Evolutionary conservation across 2,329 filamentous ascomycete genomes (phyloP), one percentile per base, ranked within the genome.

Genomic region (Aspergillus aculeatus): DNA sequence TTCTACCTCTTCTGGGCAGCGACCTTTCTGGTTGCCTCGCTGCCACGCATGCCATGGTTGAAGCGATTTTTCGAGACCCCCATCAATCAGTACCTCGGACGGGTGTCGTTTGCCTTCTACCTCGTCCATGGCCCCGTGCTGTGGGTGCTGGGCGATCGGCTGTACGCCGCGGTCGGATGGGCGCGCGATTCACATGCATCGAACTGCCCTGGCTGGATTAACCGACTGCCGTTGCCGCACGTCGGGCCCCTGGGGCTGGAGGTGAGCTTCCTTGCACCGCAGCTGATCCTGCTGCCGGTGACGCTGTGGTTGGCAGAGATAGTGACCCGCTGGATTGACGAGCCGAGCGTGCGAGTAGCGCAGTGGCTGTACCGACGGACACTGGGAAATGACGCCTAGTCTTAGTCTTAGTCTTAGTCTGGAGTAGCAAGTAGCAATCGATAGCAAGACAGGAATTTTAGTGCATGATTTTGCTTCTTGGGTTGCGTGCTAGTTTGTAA

Each of bases 1-100:
- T 89, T 89, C 73, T 89, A 82, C 69, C 79, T 89, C 2, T 87
- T 87, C 69, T 84, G 81, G 77, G 86, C 85, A 0, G 80, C 86
- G 1, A 76, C 79, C 24, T 79, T 87, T 55, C 69, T 87, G 0
- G 81, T 90, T 0, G 76, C 82, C 1, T 79, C 82, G 0, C 75
- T 85, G 2, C 83, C 84, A 6, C 83, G 83, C n/a, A 80, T 89
- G n/a, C 66, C 73, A 4, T 83, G 81, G 81, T 76, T 88, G 16
- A 83, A 82, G 71, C 62, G 73, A 2, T 84, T 87, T 68, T 88
- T 89, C 66, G 86, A 87, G 70, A 77, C 76, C 0, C 75, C 76
- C 23, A 82, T 86, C 66, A 84, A 82, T 66, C 86, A 87, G 67
- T 87, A 86, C 62, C 78, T 89, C 2, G 87, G 86, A 0, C 81